Conservation (phyloP, 2,329 filamentous ascomycete species). For the Mollisiaceae sp. region DNA sequence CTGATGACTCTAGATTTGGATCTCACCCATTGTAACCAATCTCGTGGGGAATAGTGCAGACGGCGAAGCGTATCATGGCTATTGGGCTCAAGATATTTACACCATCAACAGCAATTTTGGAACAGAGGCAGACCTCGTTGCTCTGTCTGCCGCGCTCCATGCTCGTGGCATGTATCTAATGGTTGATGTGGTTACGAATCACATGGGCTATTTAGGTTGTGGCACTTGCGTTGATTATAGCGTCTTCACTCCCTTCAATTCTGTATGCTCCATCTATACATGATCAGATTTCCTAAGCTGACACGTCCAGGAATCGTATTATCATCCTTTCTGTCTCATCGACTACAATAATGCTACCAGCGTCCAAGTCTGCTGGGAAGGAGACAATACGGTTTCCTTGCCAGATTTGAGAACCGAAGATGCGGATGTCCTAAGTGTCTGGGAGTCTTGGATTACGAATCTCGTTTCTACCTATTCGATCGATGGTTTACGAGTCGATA, state of each 20-base stretch:
- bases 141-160: constrained; percentile 51
- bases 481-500: constrained; percentile 58
- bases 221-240: constrained; percentile 46
- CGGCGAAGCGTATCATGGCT: constrained; percentile 51
- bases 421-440: constrained; percentile 30
- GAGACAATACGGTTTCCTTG: constrained; percentile 38
- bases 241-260: constrained; percentile 48
- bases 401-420: constrained; percentile 41
- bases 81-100: constrained; percentile 54
- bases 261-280: constrained; percentile 30
- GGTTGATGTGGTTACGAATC: constrained; percentile 58
- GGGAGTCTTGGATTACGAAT: constrained; percentile 35
- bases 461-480: constrained; percentile 44
- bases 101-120: constrained; percentile 55
- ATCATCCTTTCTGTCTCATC: constrained; percentile 42
- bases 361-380: constrained; percentile 36
- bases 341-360: constrained; percentile 46
- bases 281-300: constrained; percentile 20
- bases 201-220: constrained; percentile 45
- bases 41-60: constrained; percentile 44
- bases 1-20: constrained; percentile 45
- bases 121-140: constrained; percentile 51
- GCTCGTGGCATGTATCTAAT: constrained; percentile 55
- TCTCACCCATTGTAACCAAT: constrained; percentile 50
- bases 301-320: constrained; percentile 40